Percentiles rank a stretch among this genome's conserved stretches.
Evolutionary conservation across 2,329 filamentous ascomycete species (phyloP).

Genomic region (Colletotrichum endophyticum): DNA sequence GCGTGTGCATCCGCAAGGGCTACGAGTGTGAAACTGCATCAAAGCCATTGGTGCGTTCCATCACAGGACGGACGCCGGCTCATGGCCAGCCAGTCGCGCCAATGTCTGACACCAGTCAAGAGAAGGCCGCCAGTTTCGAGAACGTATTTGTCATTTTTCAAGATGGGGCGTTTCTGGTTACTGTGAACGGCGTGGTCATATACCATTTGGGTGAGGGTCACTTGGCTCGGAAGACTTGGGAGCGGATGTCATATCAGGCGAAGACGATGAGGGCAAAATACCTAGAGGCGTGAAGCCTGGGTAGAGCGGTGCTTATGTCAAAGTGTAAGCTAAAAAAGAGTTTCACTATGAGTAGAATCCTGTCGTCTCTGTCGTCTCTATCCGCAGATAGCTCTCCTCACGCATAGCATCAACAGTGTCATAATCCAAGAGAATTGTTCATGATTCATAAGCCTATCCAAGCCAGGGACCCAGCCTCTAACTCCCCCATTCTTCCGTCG

Average conservation of each 20-base stretch:
- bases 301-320: too few species aligned
- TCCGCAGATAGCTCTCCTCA: not conserved
- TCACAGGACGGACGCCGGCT: not conserved
- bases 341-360: not conserved
- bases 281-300: not conserved
- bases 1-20: not conserved
- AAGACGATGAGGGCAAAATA: not conserved
- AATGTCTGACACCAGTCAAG: not conserved
- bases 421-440: not conserved
- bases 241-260: not conserved
- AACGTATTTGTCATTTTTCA: not conserved
- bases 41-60: not conserved
- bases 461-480: not conserved
- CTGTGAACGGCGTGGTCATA: fast-evolving
- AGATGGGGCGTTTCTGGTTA: not conserved
- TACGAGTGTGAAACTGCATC: not conserved
- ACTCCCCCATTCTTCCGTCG: not conserved
- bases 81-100: not conserved
- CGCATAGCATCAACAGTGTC: not conserved
- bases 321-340: not conserved
- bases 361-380: not conserved
- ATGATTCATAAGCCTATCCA: not conserved
- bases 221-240: fast-evolving
- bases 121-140: not conserved
- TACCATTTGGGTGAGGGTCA: not conserved